These are phyloP conservation scores for Friedmanniomyces endolithicus DNA, from an alignment of 495 filamentous ascomycete species.

Conservation along the genomic window DNA sequence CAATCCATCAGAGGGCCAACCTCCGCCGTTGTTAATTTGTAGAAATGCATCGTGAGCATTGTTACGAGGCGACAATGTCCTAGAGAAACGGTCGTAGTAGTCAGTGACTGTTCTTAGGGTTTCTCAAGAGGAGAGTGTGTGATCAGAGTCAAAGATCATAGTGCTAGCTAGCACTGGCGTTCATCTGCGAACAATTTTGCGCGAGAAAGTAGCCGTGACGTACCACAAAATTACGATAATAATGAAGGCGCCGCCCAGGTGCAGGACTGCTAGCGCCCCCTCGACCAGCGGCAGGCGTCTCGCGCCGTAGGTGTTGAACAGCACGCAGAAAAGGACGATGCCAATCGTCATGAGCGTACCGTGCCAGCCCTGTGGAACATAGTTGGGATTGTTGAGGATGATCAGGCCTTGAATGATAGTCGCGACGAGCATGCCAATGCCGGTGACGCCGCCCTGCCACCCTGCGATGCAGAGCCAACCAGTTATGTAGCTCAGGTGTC, in stretches of 20 bases:
- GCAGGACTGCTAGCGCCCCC: slow-evolving; percentile 8
- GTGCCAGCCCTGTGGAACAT: slow-evolving; percentile 12
- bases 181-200: no score
- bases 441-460: slow-evolving; percentile 30
- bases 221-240: slow-evolving; percentile 10
- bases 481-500: slow-evolving; percentile 15
- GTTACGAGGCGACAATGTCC: slow-evolving; percentile 20
- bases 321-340: slow-evolving; percentile 4
- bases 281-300: slow-evolving; percentile 15
- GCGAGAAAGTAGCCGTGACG: no score
- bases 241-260: slow-evolving; percentile 16
- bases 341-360: slow-evolving; percentile 9
- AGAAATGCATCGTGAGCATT: slow-evolving; percentile 21
- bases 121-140: not conserved
- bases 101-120: not conserved
- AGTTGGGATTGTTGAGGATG: slow-evolving; percentile 12
- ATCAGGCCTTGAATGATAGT: slow-evolving; percentile 25
- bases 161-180: no score
- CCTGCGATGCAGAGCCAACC: slow-evolving; percentile 30
- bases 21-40: slow-evolving; percentile 22
- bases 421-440: slow-evolving; percentile 29
- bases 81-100: not conserved
- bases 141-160: no score
- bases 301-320: slow-evolving; percentile 12
- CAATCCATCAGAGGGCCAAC: slow-evolving; percentile 19